Percentiles rank a stretch among this genome's conserved stretches.
Conservation (phyloP, 768 basidiomycete species). For the Leccinum pellstonianum region DNA sequence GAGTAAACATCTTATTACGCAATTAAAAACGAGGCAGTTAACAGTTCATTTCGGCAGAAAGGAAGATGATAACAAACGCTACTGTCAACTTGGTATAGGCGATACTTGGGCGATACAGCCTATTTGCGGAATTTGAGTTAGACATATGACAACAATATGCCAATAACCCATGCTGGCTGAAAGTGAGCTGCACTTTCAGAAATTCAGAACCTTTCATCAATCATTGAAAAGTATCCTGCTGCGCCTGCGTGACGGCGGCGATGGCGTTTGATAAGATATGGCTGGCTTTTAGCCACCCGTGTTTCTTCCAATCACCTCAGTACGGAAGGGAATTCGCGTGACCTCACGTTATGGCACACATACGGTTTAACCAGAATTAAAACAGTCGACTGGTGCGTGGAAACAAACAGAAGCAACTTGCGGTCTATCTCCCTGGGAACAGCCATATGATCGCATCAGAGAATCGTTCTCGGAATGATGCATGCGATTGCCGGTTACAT, state of each 20-base stretch:
- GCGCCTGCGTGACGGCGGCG: background rate
- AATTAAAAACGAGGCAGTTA: conserved; percentile 25
- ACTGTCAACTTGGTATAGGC: background rate
- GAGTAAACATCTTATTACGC: conserved; percentile 2
- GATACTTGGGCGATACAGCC: too few species aligned
- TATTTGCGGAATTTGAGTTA: background rate
- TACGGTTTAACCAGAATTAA: background rate
- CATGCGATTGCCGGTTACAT: conserved; percentile 6
- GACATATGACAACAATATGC: background rate
- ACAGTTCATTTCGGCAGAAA: conserved; percentile 16
- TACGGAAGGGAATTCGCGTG: background rate
- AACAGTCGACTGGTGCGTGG: conserved; percentile 8
- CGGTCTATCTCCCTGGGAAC: conserved; percentile 27
- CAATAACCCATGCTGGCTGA: too few species aligned
- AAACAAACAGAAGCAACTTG: conserved; percentile 8
- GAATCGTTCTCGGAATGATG: conserved; percentile 23
- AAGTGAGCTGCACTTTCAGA: too few species aligned
- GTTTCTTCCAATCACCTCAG: background rate
- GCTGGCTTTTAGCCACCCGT: background rate
- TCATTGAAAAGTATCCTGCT: background rate
- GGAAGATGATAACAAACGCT: conserved; percentile 1
- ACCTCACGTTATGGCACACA: background rate
- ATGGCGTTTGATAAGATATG: background rate
- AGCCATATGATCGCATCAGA: conserved; percentile 14
- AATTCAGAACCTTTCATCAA: too few species aligned